Base-by-base conservation (phyloP, 768 basidiomycete species). In the Serendipita vermifera region DNA sequence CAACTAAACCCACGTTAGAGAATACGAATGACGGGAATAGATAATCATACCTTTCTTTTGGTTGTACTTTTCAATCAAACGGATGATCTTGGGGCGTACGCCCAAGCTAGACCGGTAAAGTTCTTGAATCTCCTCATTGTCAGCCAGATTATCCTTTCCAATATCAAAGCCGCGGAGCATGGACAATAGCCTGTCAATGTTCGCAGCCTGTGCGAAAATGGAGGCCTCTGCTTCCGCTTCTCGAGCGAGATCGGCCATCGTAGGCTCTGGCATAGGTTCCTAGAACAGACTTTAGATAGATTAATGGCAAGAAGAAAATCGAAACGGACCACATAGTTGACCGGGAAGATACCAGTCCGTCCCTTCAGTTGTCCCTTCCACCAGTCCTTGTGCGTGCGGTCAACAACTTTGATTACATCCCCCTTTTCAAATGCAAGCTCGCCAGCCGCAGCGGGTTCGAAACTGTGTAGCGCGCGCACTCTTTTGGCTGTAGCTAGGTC, bases 301-400 rank as follows among this genome's bases (percentile, higher is more conserved):
- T 29, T 35, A 31, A 32, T n/a, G 32, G 32, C 6, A 17, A 6
- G n/a, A n/a, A n/a, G n/a, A n/a, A n/a, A n/a, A n/a, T n/a, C 15
- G 3, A 58, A 33, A 76, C 83, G 5, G 63, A 88, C 89, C 62
- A 97, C 90, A 71, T 97, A 96, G 67, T 94, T 96, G 17, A 94
- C 89, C 0, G 94, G 94, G 69, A 98, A 97, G 43, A 98, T 98
- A 39, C 91, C 91, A 2, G 91, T 90, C 57, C 87, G 73, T 0
- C 89, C 92, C 64, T 82, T 86, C 40, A 93, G 68, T 62, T 96
- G 91, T 0, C 94, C 94, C 22, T 89, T 71, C 90, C 92, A 97
- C 94, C 94, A 98, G 65, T 96, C 91, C 63, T 88, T 85, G 68
- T 94, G 94, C 22, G 84, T 85, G 24, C 90, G 80, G 66, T 96